These are phyloP conservation scores for Paraleonurus japonicus DNA, from an alignment of 257 asterid species.

Conservation along the genomic window DNA sequence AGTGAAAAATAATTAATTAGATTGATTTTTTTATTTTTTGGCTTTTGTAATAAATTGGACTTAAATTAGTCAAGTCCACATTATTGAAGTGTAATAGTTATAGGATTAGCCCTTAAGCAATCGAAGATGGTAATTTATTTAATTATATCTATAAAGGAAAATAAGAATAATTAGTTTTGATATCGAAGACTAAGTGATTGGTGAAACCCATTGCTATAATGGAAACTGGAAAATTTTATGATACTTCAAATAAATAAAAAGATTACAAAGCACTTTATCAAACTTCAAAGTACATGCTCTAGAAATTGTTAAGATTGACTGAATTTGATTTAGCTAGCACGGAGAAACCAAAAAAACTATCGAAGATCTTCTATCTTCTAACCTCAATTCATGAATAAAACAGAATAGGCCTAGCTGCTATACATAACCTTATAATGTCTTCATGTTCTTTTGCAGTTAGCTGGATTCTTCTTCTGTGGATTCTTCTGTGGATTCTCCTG, in stretches of 20 bases:
- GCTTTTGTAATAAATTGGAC: no score
- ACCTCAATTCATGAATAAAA: neutral
- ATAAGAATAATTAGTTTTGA: neutral
- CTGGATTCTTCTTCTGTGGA: constrained; percentile 25
- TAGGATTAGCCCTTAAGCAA: no score
- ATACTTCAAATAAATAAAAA: neutral
- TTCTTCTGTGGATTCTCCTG: neutral
- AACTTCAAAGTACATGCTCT: neutral
- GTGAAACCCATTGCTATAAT: neutral
- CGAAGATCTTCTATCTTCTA: constrained; percentile 2
- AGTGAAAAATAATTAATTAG: no score
- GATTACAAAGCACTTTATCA: neutral
- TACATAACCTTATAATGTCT: neutral
- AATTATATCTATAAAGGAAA: no score
- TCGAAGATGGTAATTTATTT: no score
- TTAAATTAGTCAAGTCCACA: no score
- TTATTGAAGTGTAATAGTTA: no score
- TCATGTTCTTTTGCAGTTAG: constrained; percentile 1
- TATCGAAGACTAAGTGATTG: neutral
- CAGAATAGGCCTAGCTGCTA: neutral
- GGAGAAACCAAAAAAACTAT: neutral
- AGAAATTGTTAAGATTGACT: neutral
- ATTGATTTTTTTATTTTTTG: no score
- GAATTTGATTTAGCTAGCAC: neutral
- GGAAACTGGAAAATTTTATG: neutral